Evolutionary conservation across 2,329 filamentous ascomycete genomes (phyloP).

Genomic region (Claviceps maximensis): DNA sequence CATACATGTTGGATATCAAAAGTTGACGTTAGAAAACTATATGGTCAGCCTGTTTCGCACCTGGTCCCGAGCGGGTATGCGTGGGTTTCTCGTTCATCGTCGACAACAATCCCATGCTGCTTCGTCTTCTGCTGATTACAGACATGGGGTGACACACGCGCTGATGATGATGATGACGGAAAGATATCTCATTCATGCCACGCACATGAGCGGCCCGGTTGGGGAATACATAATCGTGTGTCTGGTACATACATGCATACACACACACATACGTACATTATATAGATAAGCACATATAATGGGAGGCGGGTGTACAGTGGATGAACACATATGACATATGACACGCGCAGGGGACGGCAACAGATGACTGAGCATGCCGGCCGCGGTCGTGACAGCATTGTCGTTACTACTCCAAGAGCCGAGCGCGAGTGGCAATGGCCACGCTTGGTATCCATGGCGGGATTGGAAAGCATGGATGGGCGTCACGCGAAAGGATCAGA

Average conservation of each 20-base stretch:
- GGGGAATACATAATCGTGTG: background rate
- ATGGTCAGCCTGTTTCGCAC: no score
- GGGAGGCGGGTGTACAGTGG: no score
- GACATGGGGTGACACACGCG: background rate
- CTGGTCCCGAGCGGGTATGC: background rate
- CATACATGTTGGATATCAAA: no score
- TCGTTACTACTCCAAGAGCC: background rate
- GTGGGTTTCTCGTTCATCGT: no score
- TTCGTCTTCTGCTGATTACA: background rate
- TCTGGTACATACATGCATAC: background rate
- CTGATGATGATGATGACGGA: background rate
- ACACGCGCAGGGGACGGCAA: background rate
- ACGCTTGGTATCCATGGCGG: background rate
- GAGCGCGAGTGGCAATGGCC: background rate
- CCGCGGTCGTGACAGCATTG: background rate
- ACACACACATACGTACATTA: no score
- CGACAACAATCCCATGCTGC: background rate
- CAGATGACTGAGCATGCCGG: background rate
- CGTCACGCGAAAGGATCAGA: background rate
- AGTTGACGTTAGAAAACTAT: no score
- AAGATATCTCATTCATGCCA: background rate
- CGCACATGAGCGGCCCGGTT: background rate
- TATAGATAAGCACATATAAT: no score
- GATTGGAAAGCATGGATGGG: background rate
- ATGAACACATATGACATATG: no score